Base-by-base conservation (phyloP, 164 flowering plant species). In the Tinospora cordifolia region DNA sequence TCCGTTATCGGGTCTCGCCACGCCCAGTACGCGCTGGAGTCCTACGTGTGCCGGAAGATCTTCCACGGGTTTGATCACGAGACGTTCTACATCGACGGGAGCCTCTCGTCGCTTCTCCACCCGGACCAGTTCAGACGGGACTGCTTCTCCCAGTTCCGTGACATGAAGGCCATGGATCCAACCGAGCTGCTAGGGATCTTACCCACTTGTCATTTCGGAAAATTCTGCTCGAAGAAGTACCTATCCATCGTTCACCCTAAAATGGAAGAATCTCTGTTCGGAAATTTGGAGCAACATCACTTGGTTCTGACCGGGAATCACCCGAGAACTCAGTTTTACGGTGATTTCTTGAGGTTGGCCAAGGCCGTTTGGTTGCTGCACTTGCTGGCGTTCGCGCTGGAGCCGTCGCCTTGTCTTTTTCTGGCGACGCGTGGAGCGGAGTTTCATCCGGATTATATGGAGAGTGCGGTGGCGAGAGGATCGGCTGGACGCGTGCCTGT, bases 11-110 rank as follows among this genome's bases (percentile, higher is more conserved):
- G 78, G 12, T 63, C 81, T 21, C 81, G 82, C 71, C 97, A 91
- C 65, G 89, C 96, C 15, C 88, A 89, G 72, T 86, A 86, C 41
- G 97, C 97, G 0, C 78, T 94, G 0, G 92, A 94, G 78, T 94
- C 98, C 24, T 90, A 91, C 76, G 75, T 91, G 21, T 79, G 79
- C 30, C 82, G 86, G 26, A 91, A 92, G 68, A 70, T 92, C 73
- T 94, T 94, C 79, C 90, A 86, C 46, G 96, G 96, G 1, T 94
- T 94, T 69, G 97, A 91, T 69, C 96, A 94, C 72, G 98, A 94
- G 77, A 90, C 93, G 8, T 91, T 94, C 87, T 90, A 91, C 81
- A 89, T 93, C 84, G 96, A 90, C 63, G 96, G 97, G 9, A 88
- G 92, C 81, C 91, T 91, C 44, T 85, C 92, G 22, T 90, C 96